phyloP scores from a whole-genome alignment of 2,329 filamentous ascomycete species.

The Kalmusia sp. region DNA sequence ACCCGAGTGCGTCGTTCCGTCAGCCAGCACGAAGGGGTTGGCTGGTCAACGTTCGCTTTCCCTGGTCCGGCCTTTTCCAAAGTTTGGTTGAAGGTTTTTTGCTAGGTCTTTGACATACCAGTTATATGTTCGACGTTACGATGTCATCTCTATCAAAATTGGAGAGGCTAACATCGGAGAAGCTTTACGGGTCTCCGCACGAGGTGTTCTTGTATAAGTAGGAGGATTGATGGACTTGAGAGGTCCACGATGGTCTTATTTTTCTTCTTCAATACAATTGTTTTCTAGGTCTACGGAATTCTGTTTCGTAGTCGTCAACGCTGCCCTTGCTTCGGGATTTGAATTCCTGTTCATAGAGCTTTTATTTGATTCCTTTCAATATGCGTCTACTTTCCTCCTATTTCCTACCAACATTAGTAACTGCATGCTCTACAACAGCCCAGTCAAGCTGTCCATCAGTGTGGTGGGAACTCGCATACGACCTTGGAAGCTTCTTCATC shows the following conservation, averaged over 20 bases:
- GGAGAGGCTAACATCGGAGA: not conserved
- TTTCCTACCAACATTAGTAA: not conserved
- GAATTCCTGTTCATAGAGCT: not conserved
- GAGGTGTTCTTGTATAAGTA: not conserved
- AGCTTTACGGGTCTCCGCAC: constrained; percentile 3
- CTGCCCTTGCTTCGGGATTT: not conserved
- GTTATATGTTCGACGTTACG: not conserved
- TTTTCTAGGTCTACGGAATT: no score
- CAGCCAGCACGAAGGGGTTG: not conserved
- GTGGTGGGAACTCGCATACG: constrained; percentile 3
- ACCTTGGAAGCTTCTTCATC: constrained; percentile 5
- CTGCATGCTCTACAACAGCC: not conserved
- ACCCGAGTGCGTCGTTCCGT: not conserved
- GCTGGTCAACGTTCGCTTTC: not conserved
- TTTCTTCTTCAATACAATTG: no score
- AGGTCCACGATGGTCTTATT: no score
- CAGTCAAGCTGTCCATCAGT: constrained; percentile 9
- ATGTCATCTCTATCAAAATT: not conserved
- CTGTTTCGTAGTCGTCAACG: no score
- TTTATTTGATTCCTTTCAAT: not conserved
- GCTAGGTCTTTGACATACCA: not conserved
- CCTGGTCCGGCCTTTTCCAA: not conserved
- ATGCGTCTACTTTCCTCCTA: not conserved
- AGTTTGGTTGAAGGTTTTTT: not conserved
- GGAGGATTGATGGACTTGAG: no score